Base-by-base conservation (phyloP, 768 basidiomycete species). In the Filobasidium floriforme region DNA sequence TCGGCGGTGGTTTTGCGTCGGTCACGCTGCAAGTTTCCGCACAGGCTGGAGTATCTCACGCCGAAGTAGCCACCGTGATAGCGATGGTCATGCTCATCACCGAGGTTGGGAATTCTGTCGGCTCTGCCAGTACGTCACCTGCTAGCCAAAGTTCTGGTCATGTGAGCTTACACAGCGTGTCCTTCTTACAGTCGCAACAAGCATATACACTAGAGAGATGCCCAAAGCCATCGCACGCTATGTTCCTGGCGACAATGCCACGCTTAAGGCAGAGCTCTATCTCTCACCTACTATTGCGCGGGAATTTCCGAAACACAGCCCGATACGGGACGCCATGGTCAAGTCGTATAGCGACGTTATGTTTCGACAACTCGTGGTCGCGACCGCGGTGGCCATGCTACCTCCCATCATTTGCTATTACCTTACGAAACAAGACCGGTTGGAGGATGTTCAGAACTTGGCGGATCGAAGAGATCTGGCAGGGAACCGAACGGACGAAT, bases 371-470 rank as follows among this genome's bases (percentile, higher is more conserved):
- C 54, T 51, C 60, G 52, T 85, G 40, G 81, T 84, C 49, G 82
- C 82, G 0, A 85, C 84, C 0, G 82, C 83, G 41, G 79, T 79
- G 7, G 76, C 86, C 62, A 82, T 84, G 66, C 78, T 87, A 59
- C 72, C 88, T 0, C 87, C 88, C 9, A 78, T 88, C 62, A 40
- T 84, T 37, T 80, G 86, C 66, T 77, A 87, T 1, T 77, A 88
- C 70, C 78, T 84, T 62, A 85, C 88, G 80, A 84, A 84, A 15
- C 80, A 88, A 71, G 86, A 85, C 82, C 82, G 84, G 67, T 84
- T 91, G 60, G 85, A 85, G 18, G 84, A 88, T 70, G 80, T 79
- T 49, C 88, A 89, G 77, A 89, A 89, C 73, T 86, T 87, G 0
- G 82, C 87, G 18, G 87, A 89, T 69, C 70, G 69, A 22, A 73